These are phyloP conservation scores for Oryza rufipogon DNA, from an alignment of 176 grass and related monocot species.

Conservation along the genomic window DNA sequence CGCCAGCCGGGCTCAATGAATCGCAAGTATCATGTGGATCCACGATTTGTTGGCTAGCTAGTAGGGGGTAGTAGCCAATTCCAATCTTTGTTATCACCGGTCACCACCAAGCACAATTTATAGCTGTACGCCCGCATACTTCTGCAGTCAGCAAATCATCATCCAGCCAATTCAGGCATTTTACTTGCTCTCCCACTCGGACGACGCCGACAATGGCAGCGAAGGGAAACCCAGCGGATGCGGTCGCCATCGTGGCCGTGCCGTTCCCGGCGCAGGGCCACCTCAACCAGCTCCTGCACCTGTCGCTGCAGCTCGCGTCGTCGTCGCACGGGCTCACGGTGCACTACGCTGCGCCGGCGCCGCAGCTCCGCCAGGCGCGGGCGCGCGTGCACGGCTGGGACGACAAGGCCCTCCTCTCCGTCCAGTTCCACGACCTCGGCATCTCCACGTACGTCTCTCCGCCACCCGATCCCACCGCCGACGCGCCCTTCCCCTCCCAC, in stretches of 20 bases:
- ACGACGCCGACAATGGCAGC: no score
- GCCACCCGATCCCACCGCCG: constrained; percentile 26
- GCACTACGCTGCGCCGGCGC: constrained; percentile 60
- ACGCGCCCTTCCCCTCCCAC: constrained; percentile 51
- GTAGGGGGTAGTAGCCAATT: no score
- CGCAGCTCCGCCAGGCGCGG: constrained; percentile 55
- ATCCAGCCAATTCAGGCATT: no score
- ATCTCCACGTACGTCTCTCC: constrained; percentile 42
- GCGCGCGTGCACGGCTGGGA: constrained; percentile 47
- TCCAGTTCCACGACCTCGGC: constrained; percentile 58
- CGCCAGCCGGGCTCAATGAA: no score
- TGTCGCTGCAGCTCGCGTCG: constrained; percentile 52
- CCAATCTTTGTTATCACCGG: no score
- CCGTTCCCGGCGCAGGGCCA: constrained; percentile 69
- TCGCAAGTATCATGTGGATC: no score
- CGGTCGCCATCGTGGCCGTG: constrained; percentile 58
- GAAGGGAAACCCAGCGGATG: not conserved
- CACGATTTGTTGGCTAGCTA: no score
- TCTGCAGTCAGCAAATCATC: no score
- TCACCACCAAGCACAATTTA: no score
- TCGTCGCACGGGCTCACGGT: constrained; percentile 44
- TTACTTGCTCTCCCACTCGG: no score
- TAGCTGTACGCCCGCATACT: no score
- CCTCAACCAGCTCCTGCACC: constrained; percentile 69
- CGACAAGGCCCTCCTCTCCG: not conserved